Conservation (phyloP, 176 grass and related monocot species). For the Triticum turgidum region DNA sequence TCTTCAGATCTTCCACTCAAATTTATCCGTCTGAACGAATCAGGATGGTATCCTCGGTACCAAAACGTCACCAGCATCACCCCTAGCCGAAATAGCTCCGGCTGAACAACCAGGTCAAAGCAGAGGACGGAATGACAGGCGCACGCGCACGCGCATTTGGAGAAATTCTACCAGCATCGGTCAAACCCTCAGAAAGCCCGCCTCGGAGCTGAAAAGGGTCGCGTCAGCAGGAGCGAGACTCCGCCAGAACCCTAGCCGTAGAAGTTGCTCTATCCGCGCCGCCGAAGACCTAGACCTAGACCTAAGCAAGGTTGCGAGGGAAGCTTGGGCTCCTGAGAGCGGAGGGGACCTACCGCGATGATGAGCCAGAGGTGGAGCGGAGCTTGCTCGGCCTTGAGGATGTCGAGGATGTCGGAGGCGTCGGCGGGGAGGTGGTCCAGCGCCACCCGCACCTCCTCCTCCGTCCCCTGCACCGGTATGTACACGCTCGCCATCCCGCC, state of each 20-base stretch:
- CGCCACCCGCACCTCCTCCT: slow-evolving; percentile 91
- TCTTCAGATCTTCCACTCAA: neutral
- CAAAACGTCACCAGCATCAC: neutral
- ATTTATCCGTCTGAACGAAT: neutral
- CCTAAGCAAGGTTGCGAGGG: neutral
- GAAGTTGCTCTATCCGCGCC: neutral
- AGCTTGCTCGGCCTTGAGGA: slow-evolving; percentile 95
- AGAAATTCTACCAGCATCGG: neutral
- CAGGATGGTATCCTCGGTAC: neutral
- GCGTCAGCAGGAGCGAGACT: neutral
- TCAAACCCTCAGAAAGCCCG: neutral
- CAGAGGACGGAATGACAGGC: neutral
- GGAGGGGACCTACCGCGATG: slow-evolving; percentile 58
- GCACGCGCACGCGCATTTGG: neutral
- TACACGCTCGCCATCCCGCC: slow-evolving; percentile 73
- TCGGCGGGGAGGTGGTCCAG: slow-evolving; percentile 82
- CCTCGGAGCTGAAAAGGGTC: neutral
- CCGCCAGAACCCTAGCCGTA: neutral
- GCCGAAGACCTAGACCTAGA: neutral
- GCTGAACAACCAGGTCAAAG: neutral
- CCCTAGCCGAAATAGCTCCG: neutral
- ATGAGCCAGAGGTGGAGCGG: slow-evolving; percentile 92
- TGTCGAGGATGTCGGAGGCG: slow-evolving; percentile 92
- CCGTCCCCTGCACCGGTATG: slow-evolving; percentile 95
- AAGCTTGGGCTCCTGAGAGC: neutral